phyloP scores from a whole-genome alignment of 495 filamentous ascomycete species.

The Thermothielavioides terrestris region DNA sequence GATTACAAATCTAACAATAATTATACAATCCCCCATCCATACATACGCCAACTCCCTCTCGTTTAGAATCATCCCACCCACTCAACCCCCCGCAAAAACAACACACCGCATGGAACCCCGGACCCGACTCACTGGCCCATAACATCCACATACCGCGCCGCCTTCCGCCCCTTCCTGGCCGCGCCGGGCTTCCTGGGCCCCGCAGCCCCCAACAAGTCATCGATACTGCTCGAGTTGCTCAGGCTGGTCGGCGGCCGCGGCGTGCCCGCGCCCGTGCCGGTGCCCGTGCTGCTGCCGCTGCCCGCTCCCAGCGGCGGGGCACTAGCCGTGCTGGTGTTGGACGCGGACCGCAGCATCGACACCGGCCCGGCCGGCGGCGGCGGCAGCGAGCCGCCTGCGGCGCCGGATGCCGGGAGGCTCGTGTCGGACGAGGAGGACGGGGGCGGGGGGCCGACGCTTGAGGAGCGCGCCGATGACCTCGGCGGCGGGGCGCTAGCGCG shows the following conservation, averaged over 20 bases:
- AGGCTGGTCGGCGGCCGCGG: constrained; percentile 53
- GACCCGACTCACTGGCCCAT: constrained; percentile 65
- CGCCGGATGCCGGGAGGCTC: constrained; percentile 6
- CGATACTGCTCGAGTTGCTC: constrained; percentile 75
- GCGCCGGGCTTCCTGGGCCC: constrained; percentile 54
- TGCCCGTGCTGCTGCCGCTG: constrained; percentile 1
- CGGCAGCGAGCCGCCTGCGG: background rate
- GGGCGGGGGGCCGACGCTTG: constrained; percentile 4
- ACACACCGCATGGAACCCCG: too few relatives aligned
- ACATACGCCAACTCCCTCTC: too few relatives aligned
- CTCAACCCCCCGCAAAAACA: too few relatives aligned
- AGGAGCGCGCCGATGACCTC: constrained; percentile 21
- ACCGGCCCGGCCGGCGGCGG: constrained; percentile 29
- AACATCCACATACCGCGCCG: constrained; percentile 81
- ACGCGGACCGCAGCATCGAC: constrained; percentile 37
- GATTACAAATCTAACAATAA: too few relatives aligned
- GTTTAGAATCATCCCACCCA: background rate
- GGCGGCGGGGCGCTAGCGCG: constrained; percentile 30
- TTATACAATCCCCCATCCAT: too few relatives aligned
- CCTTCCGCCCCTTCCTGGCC: constrained; percentile 69
- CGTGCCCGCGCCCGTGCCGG: background rate
- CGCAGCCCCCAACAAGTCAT: constrained; percentile 70
- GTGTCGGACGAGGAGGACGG: constrained; percentile 17
- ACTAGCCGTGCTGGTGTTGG: constrained; percentile 34
- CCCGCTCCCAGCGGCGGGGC: constrained; percentile 39